phyloP scores from a whole-genome alignment of 1,139 yeast genomes.

The Ashbya aceris region DNA sequence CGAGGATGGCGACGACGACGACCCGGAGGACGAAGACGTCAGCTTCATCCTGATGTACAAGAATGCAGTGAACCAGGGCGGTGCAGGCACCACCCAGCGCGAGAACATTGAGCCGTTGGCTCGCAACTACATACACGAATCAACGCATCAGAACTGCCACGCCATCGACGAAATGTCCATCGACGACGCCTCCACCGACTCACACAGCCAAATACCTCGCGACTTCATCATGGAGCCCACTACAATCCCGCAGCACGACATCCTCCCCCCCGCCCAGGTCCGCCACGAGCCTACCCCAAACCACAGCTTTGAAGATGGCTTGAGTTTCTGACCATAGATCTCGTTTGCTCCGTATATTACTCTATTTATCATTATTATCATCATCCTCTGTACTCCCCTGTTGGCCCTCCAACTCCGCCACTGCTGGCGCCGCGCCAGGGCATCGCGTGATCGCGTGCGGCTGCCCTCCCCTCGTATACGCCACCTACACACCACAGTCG shows the following conservation, averaged over 20 bases:
- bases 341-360: background rate
- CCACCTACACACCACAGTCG: no score
- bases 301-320: slow-evolving; percentile 7
- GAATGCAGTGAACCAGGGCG: slow-evolving; percentile 1
- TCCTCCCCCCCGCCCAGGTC: slow-evolving; percentile 3
- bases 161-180: slow-evolving; percentile 9
- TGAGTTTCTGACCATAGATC: slow-evolving; percentile 4
- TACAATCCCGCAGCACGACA: slow-evolving; percentile 3
- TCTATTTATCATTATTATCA: background rate
- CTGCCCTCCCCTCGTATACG: no score
- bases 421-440: no score
- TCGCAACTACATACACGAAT: slow-evolving; percentile 2
- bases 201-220: slow-evolving; percentile 7
- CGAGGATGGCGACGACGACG: slow-evolving; percentile 3
- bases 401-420: no score
- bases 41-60: slow-evolving; percentile 5
- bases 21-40: slow-evolving; percentile 3
- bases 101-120: slow-evolving; percentile 2
- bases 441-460: no score
- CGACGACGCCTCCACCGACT: slow-evolving; percentile 4
- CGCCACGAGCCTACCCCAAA: slow-evolving; percentile 5
- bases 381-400: no score
- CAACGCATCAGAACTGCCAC: slow-evolving; percentile 4
- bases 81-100: background rate
- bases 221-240: slow-evolving; percentile 5